Evolutionary conservation across 345 rosid genomes (phyloP).

Genomic region (Arabis alpina): DNA sequence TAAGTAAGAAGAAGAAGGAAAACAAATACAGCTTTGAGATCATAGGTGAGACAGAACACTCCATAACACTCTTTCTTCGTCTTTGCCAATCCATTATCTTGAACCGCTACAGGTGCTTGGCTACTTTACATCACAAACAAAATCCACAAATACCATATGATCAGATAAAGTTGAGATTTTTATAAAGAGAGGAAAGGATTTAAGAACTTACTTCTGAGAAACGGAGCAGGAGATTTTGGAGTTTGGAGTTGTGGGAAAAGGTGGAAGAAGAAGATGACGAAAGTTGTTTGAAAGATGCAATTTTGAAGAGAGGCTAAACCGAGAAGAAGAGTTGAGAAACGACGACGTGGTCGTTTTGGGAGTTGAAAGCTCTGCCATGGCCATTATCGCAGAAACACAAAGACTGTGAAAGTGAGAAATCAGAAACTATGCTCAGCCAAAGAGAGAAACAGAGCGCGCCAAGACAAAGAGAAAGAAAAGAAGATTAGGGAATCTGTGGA

Average conservation of each 20-base stretch:
- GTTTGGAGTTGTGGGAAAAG: conserved; percentile 43
- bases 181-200: background rate
- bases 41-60: conserved; percentile 94
- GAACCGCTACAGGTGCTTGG: conserved; percentile 61
- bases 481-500: conserved; percentile 38
- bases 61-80: conserved; percentile 76
- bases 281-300: conserved; percentile 52
- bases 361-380: conserved; percentile 69
- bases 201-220: conserved; percentile 52
- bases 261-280: conserved; percentile 54
- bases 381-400: conserved; percentile 55
- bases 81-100: conserved; percentile 46
- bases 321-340: conserved; percentile 59
- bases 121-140: conserved; percentile 3
- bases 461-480: conserved; percentile 20
- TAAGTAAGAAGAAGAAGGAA: too few species aligned
- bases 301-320: conserved; percentile 54
- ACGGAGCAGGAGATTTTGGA: conserved; percentile 74
- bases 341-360: conserved; percentile 47
- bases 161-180: background rate
- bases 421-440: conserved; percentile 9
- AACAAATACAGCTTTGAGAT: conserved; percentile 85
- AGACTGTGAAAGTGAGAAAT: conserved; percentile 33
- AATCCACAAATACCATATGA: background rate
- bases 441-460: conserved; percentile 36